Percentiles rank a stretch among this genome's conserved stretches.
Conservation (phyloP, 2,329 filamentous ascomycete genomes). For the Paradendryphiella salina region DNA sequence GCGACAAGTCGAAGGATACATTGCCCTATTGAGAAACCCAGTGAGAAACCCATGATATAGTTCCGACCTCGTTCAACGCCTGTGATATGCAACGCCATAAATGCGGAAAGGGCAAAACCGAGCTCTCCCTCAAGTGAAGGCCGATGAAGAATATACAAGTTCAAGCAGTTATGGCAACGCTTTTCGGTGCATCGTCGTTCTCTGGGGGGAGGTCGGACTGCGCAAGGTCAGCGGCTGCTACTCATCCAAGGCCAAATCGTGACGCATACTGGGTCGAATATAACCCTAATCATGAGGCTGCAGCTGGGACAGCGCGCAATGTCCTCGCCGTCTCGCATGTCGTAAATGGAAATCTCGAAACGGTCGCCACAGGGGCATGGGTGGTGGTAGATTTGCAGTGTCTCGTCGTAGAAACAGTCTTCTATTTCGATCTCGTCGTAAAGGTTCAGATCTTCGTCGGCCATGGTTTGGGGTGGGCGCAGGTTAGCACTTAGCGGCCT, state of each 20-base stretch:
- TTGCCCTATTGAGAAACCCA: not conserved
- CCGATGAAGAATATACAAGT: not conserved
- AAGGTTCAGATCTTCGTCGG: conserved; percentile 60
- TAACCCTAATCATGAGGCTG: conserved; percentile 93
- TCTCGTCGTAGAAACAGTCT: conserved; percentile 91
- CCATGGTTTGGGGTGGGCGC: conserved; percentile 26
- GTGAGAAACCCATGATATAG: conserved; percentile 5
- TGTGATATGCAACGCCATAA: conserved; percentile 20
- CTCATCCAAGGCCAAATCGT: not conserved
- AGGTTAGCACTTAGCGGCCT: not conserved
- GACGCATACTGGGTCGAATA: conserved; percentile 76
- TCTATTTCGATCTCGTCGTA: conserved; percentile 99
- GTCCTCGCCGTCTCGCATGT: conserved; percentile 85
- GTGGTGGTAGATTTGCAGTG: conserved; percentile 87
- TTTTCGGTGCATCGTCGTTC: conserved; percentile 28
- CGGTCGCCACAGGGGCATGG: conserved; percentile 96
- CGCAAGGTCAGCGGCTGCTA: conserved; percentile 3
- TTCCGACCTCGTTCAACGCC: conserved; percentile 14
- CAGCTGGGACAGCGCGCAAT: conserved; percentile 98
- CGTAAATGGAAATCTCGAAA: conserved; percentile 85
- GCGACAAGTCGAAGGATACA: not conserved
- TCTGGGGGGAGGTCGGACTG: conserved; percentile 41
- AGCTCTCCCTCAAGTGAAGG: not conserved
- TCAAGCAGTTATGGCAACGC: conserved; percentile 34
- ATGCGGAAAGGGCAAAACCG: not conserved